phyloP scores from a whole-genome alignment of 441 rosid species.

The Geranium incanum region DNA sequence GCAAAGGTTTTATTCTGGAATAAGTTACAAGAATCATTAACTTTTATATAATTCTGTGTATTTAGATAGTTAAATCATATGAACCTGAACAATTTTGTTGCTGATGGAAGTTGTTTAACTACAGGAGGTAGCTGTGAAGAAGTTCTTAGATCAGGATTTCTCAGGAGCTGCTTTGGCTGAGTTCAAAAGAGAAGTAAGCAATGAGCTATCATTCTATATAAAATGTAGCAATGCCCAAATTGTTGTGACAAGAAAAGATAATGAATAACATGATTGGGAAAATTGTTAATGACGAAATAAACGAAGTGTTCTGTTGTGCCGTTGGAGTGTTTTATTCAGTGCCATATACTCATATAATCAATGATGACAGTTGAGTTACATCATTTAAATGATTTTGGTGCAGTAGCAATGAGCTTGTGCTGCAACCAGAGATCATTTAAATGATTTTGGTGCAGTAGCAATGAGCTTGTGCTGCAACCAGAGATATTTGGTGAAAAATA shows the following conservation, averaged over 20 bases:
- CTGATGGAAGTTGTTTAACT: conserved; percentile 25
- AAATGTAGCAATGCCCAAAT: conserved; percentile 7
- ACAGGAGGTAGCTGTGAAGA: conserved; percentile 99
- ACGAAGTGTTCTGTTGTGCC: too few relatives aligned
- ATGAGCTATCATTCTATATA: conserved; percentile 16
- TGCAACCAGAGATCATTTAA: background rate
- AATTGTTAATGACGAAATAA: too few relatives aligned
- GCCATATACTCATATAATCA: too few relatives aligned
- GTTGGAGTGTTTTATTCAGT: too few relatives aligned
- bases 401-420: background rate
- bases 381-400: background rate
- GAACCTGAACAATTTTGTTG: conserved; percentile 11
- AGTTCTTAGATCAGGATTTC: conserved; percentile 98
- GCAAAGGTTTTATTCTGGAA: conserved; percentile 8
- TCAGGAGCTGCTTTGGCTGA: conserved; percentile 95
- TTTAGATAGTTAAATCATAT: conserved; percentile 12
- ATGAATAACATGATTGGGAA: background rate
- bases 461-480: background rate
- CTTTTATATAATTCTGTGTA: background rate
- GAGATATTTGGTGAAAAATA: background rate
- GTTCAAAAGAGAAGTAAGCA: conserved; percentile 94
- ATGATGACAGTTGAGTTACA: too few relatives aligned
- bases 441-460: background rate
- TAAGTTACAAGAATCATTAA: background rate
- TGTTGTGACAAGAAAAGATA: background rate